Evolutionary conservation across 1,284 basidiomycete species (phyloP).

Genomic region (Pisolithus thermaeus): DNA sequence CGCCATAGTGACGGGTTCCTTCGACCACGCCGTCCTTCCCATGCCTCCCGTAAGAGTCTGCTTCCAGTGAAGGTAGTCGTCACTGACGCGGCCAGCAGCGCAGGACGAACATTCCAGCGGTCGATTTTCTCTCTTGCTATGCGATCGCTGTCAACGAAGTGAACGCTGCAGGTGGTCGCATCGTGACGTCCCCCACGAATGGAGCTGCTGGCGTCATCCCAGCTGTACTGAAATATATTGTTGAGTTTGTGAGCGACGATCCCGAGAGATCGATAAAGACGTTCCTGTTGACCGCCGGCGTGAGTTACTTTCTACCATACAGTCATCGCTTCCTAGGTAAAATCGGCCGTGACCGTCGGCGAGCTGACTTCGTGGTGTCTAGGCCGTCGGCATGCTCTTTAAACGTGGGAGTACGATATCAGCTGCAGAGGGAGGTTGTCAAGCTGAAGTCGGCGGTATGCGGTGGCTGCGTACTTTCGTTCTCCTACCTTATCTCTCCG

Average conservation of each 20-base stretch:
- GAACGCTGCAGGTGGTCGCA: conserved; percentile 87
- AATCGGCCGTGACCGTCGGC: background rate
- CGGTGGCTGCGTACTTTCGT: conserved; percentile 4
- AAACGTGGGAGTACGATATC: conserved; percentile 96
- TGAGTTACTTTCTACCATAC: conserved; percentile 29
- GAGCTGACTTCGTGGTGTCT: conserved; percentile 6
- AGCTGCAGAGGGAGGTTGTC: conserved; percentile 90
- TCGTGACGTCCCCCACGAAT: conserved; percentile 92
- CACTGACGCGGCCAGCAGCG: conserved; percentile 39
- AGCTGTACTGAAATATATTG: conserved; percentile 81
- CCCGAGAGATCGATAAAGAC: conserved; percentile 83
- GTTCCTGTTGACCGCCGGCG: conserved; percentile 79
- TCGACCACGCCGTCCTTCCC: conserved; percentile 80
- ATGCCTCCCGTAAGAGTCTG: conserved; percentile 63
- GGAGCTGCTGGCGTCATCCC: conserved; percentile 91
- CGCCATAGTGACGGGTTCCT: conserved; percentile 64
- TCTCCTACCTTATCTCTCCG: background rate
- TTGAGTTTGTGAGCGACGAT: conserved; percentile 89
- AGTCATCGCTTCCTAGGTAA: background rate
- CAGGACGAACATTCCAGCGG: conserved; percentile 83
- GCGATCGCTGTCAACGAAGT: conserved; percentile 90
- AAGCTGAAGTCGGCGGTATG: conserved; percentile 78
- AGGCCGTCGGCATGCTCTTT: conserved; percentile 95
- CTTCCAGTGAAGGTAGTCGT: background rate
- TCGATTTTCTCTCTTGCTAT: conserved; percentile 92